Percentiles rank a stretch among this genome's conserved stretches.
Conservation (phyloP, 2,329 filamentous ascomycete species). For the Cladosporium austrohemisphaericum region DNA sequence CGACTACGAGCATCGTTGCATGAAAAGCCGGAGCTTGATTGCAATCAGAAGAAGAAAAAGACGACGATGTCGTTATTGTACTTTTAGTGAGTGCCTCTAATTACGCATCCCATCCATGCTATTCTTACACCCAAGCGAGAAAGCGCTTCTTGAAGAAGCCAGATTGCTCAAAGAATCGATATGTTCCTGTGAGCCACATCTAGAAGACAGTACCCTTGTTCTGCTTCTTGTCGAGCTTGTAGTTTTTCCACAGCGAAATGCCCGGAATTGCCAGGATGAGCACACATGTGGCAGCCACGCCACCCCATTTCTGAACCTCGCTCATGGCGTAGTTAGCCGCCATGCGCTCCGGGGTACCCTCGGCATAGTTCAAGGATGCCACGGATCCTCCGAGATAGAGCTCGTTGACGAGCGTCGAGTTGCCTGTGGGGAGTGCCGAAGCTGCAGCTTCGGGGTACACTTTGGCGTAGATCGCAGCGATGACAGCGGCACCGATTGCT, state of each 20-base stretch:
- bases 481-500: conserved; percentile 50
- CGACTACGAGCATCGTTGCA: no score
- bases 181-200: no score
- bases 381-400: conserved; percentile 49
- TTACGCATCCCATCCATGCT: no score
- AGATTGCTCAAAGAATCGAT: no score
- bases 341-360: conserved; percentile 40
- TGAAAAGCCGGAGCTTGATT: no score
- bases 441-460: conserved; percentile 23
- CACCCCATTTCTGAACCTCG: conserved; percentile 43
- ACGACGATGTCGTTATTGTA: no score
- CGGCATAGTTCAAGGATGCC: conserved; percentile 48
- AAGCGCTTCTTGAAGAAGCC: no score
- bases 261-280: conserved; percentile 31
- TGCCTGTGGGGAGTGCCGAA: conserved; percentile 16
- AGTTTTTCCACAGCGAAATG: conserved; percentile 36
- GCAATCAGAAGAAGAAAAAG: no score
- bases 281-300: conserved; percentile 37
- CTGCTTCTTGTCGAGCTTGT: conserved; percentile 36
- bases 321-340: conserved; percentile 48
- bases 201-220: conserved; percentile 35
- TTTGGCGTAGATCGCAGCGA: conserved; percentile 25
- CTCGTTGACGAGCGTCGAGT: conserved; percentile 28
- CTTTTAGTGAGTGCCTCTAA: no score
- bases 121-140: no score